A percentile compares a stretch with the other conserved stretches of the same genome.
phyloP scores from a whole-genome alignment of 768 basidiomycete genomes.

The Auricularia cornea region DNA sequence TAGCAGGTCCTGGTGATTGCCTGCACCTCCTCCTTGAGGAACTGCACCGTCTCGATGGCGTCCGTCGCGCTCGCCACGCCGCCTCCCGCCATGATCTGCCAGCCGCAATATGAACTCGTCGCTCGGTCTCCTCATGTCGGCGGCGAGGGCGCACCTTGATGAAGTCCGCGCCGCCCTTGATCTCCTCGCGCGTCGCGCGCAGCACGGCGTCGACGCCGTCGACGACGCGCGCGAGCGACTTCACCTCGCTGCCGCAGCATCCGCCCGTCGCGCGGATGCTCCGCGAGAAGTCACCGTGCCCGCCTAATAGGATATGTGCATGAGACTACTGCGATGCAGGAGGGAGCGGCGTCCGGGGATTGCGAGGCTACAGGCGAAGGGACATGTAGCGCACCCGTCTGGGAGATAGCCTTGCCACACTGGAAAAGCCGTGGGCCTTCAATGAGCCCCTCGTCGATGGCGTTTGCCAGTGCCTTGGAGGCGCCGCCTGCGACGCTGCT shows the following conservation, averaged over 20 bases:
- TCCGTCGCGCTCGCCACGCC: conserved; percentile 38
- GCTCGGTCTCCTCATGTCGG: conserved; percentile 8
- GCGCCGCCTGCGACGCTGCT: conserved; percentile 21
- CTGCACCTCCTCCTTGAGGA: conserved; percentile 33
- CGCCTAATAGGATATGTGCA: too few relatives aligned
- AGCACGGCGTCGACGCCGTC: conserved; percentile 33
- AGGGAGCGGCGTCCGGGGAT: too few relatives aligned
- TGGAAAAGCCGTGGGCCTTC: conserved; percentile 31
- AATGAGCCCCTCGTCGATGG: conserved; percentile 31
- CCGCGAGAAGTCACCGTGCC: conserved; percentile 28
- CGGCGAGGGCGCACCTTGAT: conserved; percentile 23
- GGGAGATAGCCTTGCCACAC: conserved; percentile 32
- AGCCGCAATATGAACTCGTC: neutral
- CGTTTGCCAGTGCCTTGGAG: conserved; percentile 28
- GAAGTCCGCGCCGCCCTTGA: conserved; percentile 34
- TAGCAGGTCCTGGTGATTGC: conserved; percentile 34
- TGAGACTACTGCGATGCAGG: too few relatives aligned
- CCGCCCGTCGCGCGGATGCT: conserved; percentile 15
- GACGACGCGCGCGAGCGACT: conserved; percentile 23
- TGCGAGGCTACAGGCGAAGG: too few relatives aligned
- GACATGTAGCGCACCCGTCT: conserved; percentile 24
- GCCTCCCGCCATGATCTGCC: conserved; percentile 29
- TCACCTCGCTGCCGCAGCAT: conserved; percentile 29
- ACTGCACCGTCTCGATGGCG: conserved; percentile 36
- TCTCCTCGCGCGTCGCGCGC: conserved; percentile 28